phyloP scores from a whole-genome alignment of 2,329 filamentous ascomycete genomes.

The Phialophora verrucosa region DNA sequence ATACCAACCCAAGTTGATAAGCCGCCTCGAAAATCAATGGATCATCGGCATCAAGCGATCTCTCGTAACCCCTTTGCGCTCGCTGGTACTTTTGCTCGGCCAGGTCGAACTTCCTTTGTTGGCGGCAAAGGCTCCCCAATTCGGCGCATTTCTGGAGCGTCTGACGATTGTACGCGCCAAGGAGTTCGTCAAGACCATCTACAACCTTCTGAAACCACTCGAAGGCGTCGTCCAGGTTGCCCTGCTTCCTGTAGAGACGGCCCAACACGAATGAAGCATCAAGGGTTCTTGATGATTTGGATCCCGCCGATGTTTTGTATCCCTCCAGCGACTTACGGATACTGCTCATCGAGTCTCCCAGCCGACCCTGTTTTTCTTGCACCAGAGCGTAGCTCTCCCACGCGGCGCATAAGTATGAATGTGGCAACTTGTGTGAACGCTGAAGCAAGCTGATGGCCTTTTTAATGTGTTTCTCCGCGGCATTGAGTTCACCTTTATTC shows the following conservation, averaged over 20 bases:
- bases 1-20: slow-evolving; percentile 1
- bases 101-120: background rate
- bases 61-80: background rate
- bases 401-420: background rate
- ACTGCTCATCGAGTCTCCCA: slow-evolving; percentile 1
- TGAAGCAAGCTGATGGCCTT: background rate
- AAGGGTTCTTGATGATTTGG: background rate
- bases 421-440: background rate
- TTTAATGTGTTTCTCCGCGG: background rate
- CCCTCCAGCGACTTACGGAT: background rate
- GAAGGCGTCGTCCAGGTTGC: background rate
- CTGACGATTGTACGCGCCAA: background rate
- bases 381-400: slow-evolving; percentile 1
- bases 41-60: slow-evolving; percentile 1
- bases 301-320: slow-evolving; percentile 2
- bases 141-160: background rate
- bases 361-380: background rate
- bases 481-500: background rate
- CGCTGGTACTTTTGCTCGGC: slow-evolving; percentile 4
- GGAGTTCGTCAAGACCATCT: slow-evolving; percentile 1
- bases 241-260: slow-evolving; percentile 1
- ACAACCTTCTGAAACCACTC: slow-evolving; percentile 2
- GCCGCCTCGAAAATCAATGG: slow-evolving; percentile 1
- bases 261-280: background rate
- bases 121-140: background rate